Evolutionary conservation across 2,329 filamentous ascomycete species (phyloP).

Genomic region (Zarea fungicola): DNA sequence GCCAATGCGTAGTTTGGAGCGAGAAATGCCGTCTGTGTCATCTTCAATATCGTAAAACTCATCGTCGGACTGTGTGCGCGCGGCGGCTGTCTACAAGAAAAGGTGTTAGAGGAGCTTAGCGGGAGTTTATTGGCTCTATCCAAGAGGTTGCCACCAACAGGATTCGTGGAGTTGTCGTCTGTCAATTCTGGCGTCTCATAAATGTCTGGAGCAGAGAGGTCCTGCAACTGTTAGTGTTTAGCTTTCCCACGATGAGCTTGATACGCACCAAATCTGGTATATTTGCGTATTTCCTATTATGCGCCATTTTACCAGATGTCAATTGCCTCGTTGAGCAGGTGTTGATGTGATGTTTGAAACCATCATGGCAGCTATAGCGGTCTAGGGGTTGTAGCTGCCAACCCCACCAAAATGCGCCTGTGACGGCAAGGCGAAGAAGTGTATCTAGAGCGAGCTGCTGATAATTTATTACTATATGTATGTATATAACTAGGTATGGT

Average conservation of each 20-base stretch:
- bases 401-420: slow-evolving; percentile 1
- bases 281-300: slow-evolving; percentile 76
- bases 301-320: slow-evolving; percentile 50
- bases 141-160: slow-evolving; percentile 46
- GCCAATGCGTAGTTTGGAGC: slow-evolving; percentile 68
- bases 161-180: slow-evolving; percentile 81
- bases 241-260: slow-evolving; percentile 15
- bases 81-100: slow-evolving; percentile 45
- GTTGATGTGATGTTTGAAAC: slow-evolving; percentile 7
- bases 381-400: slow-evolving; percentile 5
- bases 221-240: slow-evolving; percentile 44
- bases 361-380: background rate
- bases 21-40: slow-evolving; percentile 64
- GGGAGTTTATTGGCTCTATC: background rate
- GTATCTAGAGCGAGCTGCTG: background rate
- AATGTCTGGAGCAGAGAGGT: slow-evolving; percentile 79
- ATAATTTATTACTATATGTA: too few species aligned
- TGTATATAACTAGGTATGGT: too few species aligned
- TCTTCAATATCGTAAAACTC: slow-evolving; percentile 60
- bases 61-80: slow-evolving; percentile 54
- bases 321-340: background rate
- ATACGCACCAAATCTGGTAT: slow-evolving; percentile 67
- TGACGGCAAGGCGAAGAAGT: background rate
- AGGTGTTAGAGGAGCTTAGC: slow-evolving; percentile 23
- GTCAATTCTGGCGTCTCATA: slow-evolving; percentile 94